Evolutionary conservation across 164 flowering plant genomes (phyloP), one percentile per base, ranked within the genome.

Genomic region (Akebia trifoliata): DNA sequence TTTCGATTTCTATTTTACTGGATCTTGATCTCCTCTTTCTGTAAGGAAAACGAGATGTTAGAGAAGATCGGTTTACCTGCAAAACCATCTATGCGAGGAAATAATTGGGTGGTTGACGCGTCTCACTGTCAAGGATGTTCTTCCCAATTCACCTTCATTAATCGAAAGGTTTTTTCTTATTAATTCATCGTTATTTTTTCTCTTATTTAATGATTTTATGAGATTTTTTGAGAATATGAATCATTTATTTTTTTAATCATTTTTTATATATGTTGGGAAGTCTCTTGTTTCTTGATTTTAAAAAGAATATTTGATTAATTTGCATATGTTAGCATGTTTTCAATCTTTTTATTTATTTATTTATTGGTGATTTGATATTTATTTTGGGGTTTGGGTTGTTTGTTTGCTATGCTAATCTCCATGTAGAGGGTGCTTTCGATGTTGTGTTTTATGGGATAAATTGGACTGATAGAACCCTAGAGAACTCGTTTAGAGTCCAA

Each of bases 31-130:
- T 36, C 48, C 14, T 45, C 8, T 20, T 12, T 29, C n/a, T 31
- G 6, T 14, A 22, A 14, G 34, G 34, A 48, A 34, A 43, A 52
- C 40, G 57, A 55, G 73, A 93, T 93, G 98, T 72, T 93, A 64
- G 99, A 93, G 88, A 93, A 93, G 76, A 87, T 93, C 53, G 99
- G 99, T 5, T 77, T 93, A 65, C 97, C 99, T 4, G 62, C 88
- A 14, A 93, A 80, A 72, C 96, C 99, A 22, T 82, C 99, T 0
- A 44, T 72, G 56, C 60, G 96, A 46, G 97, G 99, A 10, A 81
- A 65, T 62, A 80, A 52, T 72, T 93, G 99, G 99, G 99, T 85
- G 40, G 78, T 86, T 43, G 99, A 90, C 56, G 88, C 95, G 37
- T 74, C 99, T 29, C 88, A 93, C 65, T 93, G 99, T 62, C 99